These are phyloP conservation scores for Desmodesmus armatus DNA, from an alignment of 139 green algal species.

Conservation along the genomic window DNA sequence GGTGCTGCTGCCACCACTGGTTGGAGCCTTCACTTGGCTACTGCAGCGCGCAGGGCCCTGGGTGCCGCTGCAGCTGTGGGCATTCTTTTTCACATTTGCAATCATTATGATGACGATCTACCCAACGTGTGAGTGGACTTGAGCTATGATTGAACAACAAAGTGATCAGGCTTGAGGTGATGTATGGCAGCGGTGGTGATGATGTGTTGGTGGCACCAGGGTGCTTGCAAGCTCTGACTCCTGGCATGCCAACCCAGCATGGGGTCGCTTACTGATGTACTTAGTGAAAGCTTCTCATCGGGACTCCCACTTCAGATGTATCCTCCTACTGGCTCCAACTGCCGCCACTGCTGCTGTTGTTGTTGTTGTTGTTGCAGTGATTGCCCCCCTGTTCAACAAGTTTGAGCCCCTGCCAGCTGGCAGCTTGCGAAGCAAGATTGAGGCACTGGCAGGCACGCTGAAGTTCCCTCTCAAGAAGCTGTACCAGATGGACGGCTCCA, in stretches of 20 bases:
- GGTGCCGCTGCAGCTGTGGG: slow-evolving; percentile 87
- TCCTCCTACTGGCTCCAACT: no score
- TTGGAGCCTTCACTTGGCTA: slow-evolving; percentile 77
- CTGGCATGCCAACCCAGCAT: no score
- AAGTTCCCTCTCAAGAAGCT: slow-evolving; percentile 88
- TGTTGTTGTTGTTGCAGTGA: no score
- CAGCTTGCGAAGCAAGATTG: slow-evolving; percentile 70
- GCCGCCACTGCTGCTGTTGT: no score
- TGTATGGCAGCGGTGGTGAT: background rate
- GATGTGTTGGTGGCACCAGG: no score
- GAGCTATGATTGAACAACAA: no score
- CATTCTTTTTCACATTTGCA: slow-evolving; percentile 79
- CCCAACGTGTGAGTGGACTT: no score
- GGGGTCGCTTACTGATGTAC: no score
- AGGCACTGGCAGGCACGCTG: slow-evolving; percentile 75
- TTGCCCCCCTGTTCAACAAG: slow-evolving; percentile 90
- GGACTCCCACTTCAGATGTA: no score
- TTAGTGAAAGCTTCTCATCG: no score
- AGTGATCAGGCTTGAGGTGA: no score
- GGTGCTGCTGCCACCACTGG: slow-evolving; percentile 80
- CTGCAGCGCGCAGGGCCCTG: slow-evolving; percentile 66
- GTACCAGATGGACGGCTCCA: slow-evolving; percentile 72
- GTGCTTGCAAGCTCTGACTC: no score
- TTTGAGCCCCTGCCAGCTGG: slow-evolving; percentile 75
- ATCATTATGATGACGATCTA: slow-evolving; percentile 86